phyloP scores from a whole-genome alignment of 345 rosid genomes.

The Luvunga scandens region DNA sequence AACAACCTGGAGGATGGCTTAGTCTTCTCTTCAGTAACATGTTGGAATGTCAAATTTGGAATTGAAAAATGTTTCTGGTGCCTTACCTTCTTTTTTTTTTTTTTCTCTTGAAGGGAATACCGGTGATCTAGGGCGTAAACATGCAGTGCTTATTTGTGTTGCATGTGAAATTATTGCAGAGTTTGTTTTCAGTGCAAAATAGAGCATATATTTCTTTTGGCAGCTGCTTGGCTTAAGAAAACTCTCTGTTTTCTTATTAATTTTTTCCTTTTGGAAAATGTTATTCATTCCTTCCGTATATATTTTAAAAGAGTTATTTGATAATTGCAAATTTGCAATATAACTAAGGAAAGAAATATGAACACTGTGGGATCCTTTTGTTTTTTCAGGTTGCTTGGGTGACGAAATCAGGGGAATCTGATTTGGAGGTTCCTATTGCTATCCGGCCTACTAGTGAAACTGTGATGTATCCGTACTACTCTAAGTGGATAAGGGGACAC shows the following conservation, averaged over 20 bases:
- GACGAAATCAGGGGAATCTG: too few species aligned
- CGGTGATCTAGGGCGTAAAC: not conserved
- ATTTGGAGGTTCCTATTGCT: too few species aligned
- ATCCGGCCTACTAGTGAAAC: too few species aligned
- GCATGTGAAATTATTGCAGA: not conserved
- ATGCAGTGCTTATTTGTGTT: not conserved
- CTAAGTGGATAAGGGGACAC: slow-evolving; percentile 98
- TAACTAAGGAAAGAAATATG: too few species aligned
- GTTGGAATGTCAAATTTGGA: not conserved
- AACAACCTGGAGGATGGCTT: not conserved
- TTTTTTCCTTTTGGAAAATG: not conserved
- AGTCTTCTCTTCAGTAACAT: not conserved
- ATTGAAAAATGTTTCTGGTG: not conserved
- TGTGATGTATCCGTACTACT: slow-evolving; percentile 72
- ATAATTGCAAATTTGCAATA: not conserved
- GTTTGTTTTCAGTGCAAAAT: not conserved
- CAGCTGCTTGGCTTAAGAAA: too few species aligned
- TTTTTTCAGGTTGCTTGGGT: too few species aligned
- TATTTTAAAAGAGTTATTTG: not conserved
- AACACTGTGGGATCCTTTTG: not conserved
- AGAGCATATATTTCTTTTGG: not conserved
- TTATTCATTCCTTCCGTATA: not conserved
- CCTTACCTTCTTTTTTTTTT: not conserved
- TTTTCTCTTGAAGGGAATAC: not conserved
- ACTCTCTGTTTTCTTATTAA: too few species aligned